Base-by-base conservation (phyloP, 192 early-diverging fungal genomes). In the Backusella circina region DNA sequence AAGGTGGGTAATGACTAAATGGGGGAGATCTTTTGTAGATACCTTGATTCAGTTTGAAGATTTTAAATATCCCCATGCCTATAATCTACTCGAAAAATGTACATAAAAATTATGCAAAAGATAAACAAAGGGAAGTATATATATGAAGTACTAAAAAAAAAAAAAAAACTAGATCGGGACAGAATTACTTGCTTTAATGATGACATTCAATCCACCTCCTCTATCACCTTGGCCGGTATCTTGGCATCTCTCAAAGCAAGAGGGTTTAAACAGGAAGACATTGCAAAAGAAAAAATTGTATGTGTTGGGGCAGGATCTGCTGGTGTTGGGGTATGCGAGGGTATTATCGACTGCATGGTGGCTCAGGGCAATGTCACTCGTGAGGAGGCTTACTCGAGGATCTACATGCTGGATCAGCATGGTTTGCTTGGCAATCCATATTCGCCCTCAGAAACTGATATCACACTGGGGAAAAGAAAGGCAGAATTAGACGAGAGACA, bases 161-260 rank as follows among this genome's bases (percentile, higher is more conserved):
- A 75, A 87, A 84, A 13, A 57, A n/a, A 88, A 36, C 84, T 90
- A 70, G 95, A 95, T 84, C 88, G 91, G 64, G 72, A 88, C 70
- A 79, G 80, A 15, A 89, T 89, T 37, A 86, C 91, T 66, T 92
- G 88, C 83, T 98, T 98, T 82, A 98, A 98, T 84, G 97, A 98
- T 78, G 94, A 95, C 74, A 93, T 95, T 57, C 93, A 94, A 76
- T 92, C 94, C 39, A 95, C 94, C 33, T 96, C 96, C 35, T 94
- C 93, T 38, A 86, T 91, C 18, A 85, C 90, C 38, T 79, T 90
- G 13, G 78, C 88, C 37, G 86, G 85, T 35, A 86, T 90, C 65
- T 76, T 89, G 72, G 86, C 85, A 31, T 87, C 88, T 23, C 67
- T 90, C 21, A 57, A 73, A 32, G 31, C 67, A 9, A 36, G 74